These are phyloP conservation scores for Vaccinium macrocarpon DNA, from an alignment of 148 eudicot genomes.

Conservation along the genomic window DNA sequence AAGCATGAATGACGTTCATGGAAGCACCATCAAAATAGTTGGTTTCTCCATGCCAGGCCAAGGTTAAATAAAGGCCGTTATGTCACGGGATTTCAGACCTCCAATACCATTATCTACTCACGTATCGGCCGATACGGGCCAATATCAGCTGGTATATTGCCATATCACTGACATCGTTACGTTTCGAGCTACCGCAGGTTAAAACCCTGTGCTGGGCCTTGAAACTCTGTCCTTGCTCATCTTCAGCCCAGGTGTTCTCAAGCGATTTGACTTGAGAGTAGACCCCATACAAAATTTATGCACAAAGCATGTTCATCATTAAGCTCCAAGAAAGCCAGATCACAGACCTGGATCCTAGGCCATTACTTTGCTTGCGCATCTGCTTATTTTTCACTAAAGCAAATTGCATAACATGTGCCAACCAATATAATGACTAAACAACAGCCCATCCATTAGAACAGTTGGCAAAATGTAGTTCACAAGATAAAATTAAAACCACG, in stretches of 20 bases:
- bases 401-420: background rate
- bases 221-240: background rate
- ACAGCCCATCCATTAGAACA: background rate
- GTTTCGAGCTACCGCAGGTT: too few relatives aligned
- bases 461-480: background rate
- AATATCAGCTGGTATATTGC: too few relatives aligned
- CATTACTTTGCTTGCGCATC: background rate
- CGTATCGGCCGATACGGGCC: too few relatives aligned
- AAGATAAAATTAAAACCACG: background rate
- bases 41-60: background rate
- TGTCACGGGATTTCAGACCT: too few relatives aligned
- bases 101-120: too few relatives aligned
- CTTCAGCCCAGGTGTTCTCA: background rate
- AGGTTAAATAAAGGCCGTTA: too few relatives aligned
- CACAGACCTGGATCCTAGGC: background rate
- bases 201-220: too few relatives aligned
- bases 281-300: background rate
- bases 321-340: background rate
- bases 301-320: background rate
- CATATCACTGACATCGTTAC: too few relatives aligned
- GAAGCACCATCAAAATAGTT: background rate
- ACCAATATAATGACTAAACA: background rate
- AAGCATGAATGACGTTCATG: background rate
- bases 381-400: background rate
- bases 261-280: background rate